Evolutionary conservation across 2,329 filamentous ascomycete genomes (phyloP), one percentile per base, ranked within the genome.

Genomic region (Trichoderma endophyticum): DNA sequence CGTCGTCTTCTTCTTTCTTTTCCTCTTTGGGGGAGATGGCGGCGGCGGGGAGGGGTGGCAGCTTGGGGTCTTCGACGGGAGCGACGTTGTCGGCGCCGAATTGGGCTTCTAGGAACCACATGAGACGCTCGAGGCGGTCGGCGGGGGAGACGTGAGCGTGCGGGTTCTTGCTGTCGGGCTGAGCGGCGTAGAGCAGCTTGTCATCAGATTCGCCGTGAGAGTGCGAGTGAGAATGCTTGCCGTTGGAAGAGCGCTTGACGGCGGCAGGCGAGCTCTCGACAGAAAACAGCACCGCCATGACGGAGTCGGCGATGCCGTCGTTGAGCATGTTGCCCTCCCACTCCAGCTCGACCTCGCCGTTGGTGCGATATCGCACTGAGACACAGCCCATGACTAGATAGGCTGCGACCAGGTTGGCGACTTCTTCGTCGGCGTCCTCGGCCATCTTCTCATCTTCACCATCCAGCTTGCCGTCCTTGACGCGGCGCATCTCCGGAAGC

Each of bases 251-350:
- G 51, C 94, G 93, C 83, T 96, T 97, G 65, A 99, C 95, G 14
- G 96, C 95, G 15, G 96, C 96, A 6, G 95, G 96, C 69, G 93
- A 97, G 81, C 92, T 97, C 82, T 99, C 96, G 26, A 97, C 93
- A 0, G 93, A 95, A 76, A 97, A 90, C 12, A 99, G 87, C 3
- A 98, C 94, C 1, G 94, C 94, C 86, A 98, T 93, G 70, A 98
- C 92, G 18, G 96, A 94, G 82, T 99, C 96, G n/a, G 96, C 96
- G 78, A 99, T 97, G 73, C 94, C 93, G 79, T 99, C 96, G 80
- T 98, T 99, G 78, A 98, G 91, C 84, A 97, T 93, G 80, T 98
- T 99, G 72, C 95, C 96, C 80, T 98, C 95, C 96, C 96, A 99
- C 82, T 97, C 94, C 3, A 98, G 86, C 80, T 97, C 94, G 6